A percentile compares a stretch with the other conserved stretches of the same genome.
Evolutionary conservation across 495 filamentous ascomycete genomes (phyloP).

Genomic region (Talaromyces thailandensis): DNA sequence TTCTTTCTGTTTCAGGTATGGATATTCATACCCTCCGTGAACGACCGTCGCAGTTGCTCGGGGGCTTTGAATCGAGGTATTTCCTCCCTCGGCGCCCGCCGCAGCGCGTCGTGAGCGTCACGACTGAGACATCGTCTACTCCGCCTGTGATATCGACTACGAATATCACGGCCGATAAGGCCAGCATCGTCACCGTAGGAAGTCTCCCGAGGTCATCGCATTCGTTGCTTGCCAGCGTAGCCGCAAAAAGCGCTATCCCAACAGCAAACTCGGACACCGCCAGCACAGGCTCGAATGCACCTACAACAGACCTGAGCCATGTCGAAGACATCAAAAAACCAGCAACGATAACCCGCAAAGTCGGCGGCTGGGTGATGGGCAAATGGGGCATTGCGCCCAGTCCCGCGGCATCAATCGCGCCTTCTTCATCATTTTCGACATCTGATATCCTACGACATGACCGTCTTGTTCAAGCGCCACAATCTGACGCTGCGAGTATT

Average conservation of each 20-base stretch:
- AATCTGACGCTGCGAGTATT: slow-evolving; percentile 11
- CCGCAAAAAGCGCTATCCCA: slow-evolving; percentile 14
- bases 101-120: slow-evolving; percentile 28
- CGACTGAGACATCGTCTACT: slow-evolving; percentile 25
- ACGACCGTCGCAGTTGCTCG: slow-evolving; percentile 19
- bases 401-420: slow-evolving; percentile 4
- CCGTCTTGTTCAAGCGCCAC: neutral
- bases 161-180: slow-evolving; percentile 31
- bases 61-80: slow-evolving; percentile 16
- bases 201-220: slow-evolving; percentile 21
- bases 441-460: neutral
- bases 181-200: slow-evolving; percentile 5
- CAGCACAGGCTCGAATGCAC: slow-evolving; percentile 7
- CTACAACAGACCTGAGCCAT: neutral
- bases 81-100: slow-evolving; percentile 19
- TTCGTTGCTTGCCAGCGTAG: slow-evolving; percentile 31
- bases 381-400: slow-evolving; percentile 37
- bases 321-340: slow-evolving; percentile 15
- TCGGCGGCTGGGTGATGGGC: slow-evolving; percentile 49
- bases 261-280: slow-evolving; percentile 5
- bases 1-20: slow-evolving; percentile 41
- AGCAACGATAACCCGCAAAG: slow-evolving; percentile 30
- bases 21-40: slow-evolving; percentile 38
- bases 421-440: slow-evolving; percentile 12
- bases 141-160: slow-evolving; percentile 36